These are phyloP conservation scores for Suillus paluster DNA, from an alignment of 768 basidiomycete genomes.

Conservation along the genomic window DNA sequence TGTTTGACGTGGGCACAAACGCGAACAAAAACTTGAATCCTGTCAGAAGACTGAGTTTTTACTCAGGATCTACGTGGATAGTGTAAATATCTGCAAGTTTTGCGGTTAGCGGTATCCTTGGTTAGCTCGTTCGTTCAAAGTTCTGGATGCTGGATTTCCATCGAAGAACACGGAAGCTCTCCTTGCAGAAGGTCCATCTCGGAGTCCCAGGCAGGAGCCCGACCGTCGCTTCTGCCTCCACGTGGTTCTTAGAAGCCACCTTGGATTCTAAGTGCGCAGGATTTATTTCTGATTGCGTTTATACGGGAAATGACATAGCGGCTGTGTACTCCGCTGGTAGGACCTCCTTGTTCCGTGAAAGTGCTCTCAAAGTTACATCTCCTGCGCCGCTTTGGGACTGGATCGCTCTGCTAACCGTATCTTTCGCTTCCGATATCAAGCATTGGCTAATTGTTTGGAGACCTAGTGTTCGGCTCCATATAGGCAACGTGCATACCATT, in stretches of 20 bases:
- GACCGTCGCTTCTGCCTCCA: neutral
- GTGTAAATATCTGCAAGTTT: neutral
- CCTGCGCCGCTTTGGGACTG: neutral
- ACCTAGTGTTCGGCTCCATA: neutral
- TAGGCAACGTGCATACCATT: neutral
- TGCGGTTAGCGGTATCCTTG: neutral
- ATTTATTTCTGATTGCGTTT: neutral
- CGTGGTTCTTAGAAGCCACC: neutral
- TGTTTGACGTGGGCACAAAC: neutral
- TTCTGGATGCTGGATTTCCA: neutral
- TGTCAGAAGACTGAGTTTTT: neutral
- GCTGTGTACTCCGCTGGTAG: neutral
- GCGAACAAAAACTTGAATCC: too few species aligned
- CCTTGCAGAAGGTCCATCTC: neutral
- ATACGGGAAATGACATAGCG: neutral
- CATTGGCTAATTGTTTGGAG: neutral
- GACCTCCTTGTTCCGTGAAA: neutral
- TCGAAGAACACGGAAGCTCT: neutral
- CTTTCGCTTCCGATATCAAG: conserved; percentile 2
- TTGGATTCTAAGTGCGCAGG: neutral
- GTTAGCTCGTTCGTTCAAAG: neutral
- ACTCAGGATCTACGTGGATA: too few species aligned
- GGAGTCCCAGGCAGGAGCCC: neutral
- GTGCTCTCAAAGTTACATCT: neutral
- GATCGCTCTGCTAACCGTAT: neutral